These are phyloP conservation scores for Fusarium temperatum DNA, from an alignment of 2,329 filamentous ascomycete species.

Conservation along the genomic window DNA sequence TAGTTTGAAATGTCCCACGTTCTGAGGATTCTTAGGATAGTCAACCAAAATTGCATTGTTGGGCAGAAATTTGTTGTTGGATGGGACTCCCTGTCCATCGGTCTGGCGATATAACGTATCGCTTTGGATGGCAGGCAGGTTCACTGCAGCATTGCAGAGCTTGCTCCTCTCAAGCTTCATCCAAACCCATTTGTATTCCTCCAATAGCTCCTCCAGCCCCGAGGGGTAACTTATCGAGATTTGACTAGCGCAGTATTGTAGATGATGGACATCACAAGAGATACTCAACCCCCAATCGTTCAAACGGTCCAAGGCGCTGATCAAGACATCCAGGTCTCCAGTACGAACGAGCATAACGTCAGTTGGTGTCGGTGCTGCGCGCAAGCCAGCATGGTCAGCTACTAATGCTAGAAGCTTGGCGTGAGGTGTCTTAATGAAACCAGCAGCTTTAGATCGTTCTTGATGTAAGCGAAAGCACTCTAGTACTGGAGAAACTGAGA, in stretches of 20 bases:
- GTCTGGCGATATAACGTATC: rapidly evolving
- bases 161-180: not conserved
- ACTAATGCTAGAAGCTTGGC: not conserved
- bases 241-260: not conserved
- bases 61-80: rapidly evolving
- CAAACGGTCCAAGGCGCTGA: not conserved
- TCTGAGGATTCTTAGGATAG: rapidly evolving
- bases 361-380: rapidly evolving
- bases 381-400: not conserved
- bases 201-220: not conserved
- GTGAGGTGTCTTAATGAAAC: not conserved
- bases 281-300: not conserved
- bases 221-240: rapidly evolving
- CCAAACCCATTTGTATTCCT: not conserved
- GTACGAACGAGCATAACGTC: not conserved
- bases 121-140: rapidly evolving
- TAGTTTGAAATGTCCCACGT: rapidly evolving
- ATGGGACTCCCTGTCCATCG: rapidly evolving
- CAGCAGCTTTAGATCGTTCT: not conserved
- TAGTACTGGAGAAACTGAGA: rapidly evolving
- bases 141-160: rapidly evolving
- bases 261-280: not conserved
- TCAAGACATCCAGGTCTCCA: not conserved
- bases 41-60: not conserved
- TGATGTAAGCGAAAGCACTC: not conserved